Conservation (phyloP, 2,329 filamentous ascomycete species). For the Cryphonectria carpinicola region DNA sequence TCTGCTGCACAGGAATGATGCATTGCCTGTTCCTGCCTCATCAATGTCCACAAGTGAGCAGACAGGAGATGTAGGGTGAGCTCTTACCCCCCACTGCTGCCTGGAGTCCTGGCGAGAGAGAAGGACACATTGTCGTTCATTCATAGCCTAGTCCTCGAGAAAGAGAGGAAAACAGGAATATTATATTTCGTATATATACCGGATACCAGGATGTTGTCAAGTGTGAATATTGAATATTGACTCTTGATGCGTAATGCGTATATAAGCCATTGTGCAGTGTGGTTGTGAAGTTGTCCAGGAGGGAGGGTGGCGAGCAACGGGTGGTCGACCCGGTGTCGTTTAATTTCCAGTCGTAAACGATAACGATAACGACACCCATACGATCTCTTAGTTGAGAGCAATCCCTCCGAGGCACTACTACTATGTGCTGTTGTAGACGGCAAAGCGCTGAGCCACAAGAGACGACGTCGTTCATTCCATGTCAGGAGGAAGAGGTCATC, state of each 20-base stretch:
- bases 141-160: background rate
- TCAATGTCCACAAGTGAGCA: background rate
- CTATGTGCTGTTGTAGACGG: too few relatives aligned
- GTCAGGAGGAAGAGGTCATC: background rate
- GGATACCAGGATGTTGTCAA: background rate
- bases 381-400: background rate
- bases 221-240: background rate
- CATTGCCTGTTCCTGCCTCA: background rate
- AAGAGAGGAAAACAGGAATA: background rate
- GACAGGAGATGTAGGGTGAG: background rate
- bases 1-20: too few relatives aligned
- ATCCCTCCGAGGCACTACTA: background rate
- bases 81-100: background rate
- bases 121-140: background rate
- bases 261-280: background rate
- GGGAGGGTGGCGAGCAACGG: background rate
- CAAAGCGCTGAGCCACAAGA: constrained; percentile 1
- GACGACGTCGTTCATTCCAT: background rate
- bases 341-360: background rate
- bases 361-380: constrained; percentile 3
- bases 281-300: background rate
- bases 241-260: background rate
- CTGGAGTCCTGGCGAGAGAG: background rate
- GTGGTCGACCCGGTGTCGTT: background rate
- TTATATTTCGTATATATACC: background rate